A percentile compares a stretch with the other conserved stretches of the same genome.
Conservation (phyloP, 2,329 filamentous ascomycete species). For the Bipolaris zeicola region DNA sequence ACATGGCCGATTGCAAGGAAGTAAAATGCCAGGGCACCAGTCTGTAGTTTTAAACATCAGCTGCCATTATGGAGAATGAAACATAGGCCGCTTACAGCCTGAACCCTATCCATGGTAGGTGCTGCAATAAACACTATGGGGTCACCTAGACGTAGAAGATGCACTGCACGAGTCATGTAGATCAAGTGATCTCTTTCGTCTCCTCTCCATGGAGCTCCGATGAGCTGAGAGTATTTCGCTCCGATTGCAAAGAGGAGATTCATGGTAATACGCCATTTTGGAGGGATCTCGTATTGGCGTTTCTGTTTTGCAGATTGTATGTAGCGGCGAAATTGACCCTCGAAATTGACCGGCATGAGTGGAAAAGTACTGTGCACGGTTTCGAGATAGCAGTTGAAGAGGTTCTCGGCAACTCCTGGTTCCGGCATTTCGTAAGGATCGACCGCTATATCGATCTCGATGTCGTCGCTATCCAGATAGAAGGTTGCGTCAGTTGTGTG, state of each 20-base stretch:
- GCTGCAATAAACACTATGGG: constrained; percentile 30
- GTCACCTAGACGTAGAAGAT: constrained; percentile 29
- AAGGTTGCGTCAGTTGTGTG: constrained; percentile 37
- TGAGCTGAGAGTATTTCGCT: constrained; percentile 45
- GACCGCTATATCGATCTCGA: constrained; percentile 30
- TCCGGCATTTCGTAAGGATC: constrained; percentile 43
- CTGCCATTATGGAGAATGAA: constrained; percentile 21
- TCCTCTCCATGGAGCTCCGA: constrained; percentile 33
- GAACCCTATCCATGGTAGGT: constrained; percentile 47
- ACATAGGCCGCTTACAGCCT: constrained; percentile 38
- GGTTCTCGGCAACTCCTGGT: constrained; percentile 34
- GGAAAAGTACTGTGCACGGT: constrained; percentile 44
- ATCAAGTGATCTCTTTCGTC: constrained; percentile 45
- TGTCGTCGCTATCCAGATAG: constrained; percentile 44
- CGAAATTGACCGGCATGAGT: constrained; percentile 34
- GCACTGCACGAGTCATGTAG: constrained; percentile 45
- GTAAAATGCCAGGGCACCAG: constrained; percentile 33
- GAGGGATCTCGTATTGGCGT: constrained; percentile 14
- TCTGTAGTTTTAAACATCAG: constrained; percentile 16
- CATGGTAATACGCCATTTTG: constrained; percentile 46
- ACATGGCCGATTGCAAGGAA: constrained; percentile 36
- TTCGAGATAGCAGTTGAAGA: constrained; percentile 45
- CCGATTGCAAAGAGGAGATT: constrained; percentile 53
- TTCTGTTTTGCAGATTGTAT: constrained; percentile 9
- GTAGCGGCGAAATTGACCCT: constrained; percentile 27